These are phyloP conservation scores for Mikania micrantha DNA, from an alignment of 129 eudicot genomes.

Conservation along the genomic window DNA sequence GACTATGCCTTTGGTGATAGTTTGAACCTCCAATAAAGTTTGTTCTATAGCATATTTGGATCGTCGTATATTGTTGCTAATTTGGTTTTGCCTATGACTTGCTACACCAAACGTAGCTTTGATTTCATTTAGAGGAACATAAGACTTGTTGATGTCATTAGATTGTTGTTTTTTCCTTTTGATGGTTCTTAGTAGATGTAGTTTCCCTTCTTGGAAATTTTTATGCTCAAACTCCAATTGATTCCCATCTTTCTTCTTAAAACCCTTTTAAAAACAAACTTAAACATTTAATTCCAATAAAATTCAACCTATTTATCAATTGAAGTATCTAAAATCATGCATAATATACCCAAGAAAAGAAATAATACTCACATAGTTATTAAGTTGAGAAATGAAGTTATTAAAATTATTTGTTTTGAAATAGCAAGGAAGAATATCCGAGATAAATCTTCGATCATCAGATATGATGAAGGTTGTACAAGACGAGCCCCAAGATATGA, in stretches of 20 bases:
- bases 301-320: background rate
- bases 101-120: background rate
- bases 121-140: background rate
- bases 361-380: slow-evolving; percentile 11
- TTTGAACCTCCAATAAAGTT: background rate
- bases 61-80: background rate
- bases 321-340: background rate
- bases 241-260: slow-evolving; percentile 6
- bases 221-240: slow-evolving; percentile 11
- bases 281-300: background rate
- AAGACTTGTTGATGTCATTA: background rate
- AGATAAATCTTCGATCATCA: background rate
- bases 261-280: background rate
- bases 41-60: background rate
- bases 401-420: background rate
- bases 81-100: background rate
- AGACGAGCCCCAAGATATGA: slow-evolving; percentile 21
- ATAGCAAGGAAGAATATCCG: slow-evolving; percentile 13
- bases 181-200: background rate
- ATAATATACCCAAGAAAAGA: background rate
- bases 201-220: slow-evolving; percentile 4
- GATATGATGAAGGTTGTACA: slow-evolving; percentile 10
- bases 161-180: background rate
- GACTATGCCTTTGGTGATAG: background rate
- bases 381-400: slow-evolving; percentile 18